Conservation (phyloP, 345 rosid species). For the Linum trigynum region DNA sequence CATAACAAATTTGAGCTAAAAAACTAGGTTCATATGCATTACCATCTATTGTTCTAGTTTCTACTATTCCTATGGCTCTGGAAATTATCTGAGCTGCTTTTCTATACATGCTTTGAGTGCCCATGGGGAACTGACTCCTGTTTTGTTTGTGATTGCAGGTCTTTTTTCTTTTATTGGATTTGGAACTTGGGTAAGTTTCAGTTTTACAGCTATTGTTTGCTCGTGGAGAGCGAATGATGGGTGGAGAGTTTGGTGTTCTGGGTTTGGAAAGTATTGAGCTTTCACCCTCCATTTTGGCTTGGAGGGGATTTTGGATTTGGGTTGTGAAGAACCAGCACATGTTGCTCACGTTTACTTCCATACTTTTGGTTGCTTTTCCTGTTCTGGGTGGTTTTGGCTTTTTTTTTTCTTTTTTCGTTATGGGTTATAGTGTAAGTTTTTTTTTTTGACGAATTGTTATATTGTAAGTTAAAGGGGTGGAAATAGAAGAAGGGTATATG, state of each 20-base stretch:
- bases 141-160: slow-evolving; percentile 23
- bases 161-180: not conserved
- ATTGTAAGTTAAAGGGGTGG: not conserved
- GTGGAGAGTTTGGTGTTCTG: slow-evolving; percentile 8
- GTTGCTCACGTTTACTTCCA: not conserved
- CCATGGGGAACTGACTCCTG: not conserved
- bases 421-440: not conserved
- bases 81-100: not conserved
- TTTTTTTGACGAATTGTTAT: too few relatives aligned
- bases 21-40: too few relatives aligned
- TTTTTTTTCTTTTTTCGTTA: too few relatives aligned
- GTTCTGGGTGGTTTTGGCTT: not conserved
- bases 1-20: too few relatives aligned
- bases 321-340: not conserved
- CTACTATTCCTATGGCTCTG: too few relatives aligned
- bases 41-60: too few relatives aligned
- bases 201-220: slow-evolving; percentile 21
- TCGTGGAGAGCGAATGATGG: slow-evolving; percentile 17
- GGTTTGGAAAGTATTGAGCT: slow-evolving; percentile 7
- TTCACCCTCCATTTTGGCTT: not conserved
- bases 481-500: not conserved
- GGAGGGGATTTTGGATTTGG: not conserved
- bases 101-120: not conserved
- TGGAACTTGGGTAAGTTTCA: not conserved
- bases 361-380: not conserved